phyloP scores from a whole-genome alignment of 2,329 filamentous ascomycete species.

The Talaromyces albobiverticillius region DNA sequence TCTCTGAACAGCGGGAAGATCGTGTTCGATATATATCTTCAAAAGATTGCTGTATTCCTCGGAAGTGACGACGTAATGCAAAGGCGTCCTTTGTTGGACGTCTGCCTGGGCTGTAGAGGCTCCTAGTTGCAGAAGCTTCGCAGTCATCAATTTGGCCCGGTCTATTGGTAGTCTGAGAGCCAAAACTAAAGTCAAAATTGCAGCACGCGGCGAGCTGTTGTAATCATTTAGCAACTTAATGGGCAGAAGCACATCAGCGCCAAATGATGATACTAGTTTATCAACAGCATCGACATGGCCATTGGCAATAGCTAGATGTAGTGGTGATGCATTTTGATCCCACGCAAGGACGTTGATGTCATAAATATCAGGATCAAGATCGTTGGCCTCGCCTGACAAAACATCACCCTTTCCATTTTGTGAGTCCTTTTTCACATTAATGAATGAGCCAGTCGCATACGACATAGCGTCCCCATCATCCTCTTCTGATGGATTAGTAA shows the following conservation, averaged over 20 bases:
- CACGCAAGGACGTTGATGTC: constrained; percentile 76
- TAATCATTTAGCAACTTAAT: constrained; percentile 53
- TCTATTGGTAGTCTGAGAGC: constrained; percentile 62
- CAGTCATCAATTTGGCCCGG: constrained; percentile 63
- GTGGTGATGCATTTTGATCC: constrained; percentile 70
- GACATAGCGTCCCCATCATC: constrained; percentile 45
- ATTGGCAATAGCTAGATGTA: constrained; percentile 75
- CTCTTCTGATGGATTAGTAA: constrained; percentile 32
- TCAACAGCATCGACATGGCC: constrained; percentile 69
- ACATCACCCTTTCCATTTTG: constrained; percentile 32
- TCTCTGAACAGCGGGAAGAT: constrained; percentile 59
- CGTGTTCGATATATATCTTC: constrained; percentile 48
- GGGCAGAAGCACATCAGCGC: constrained; percentile 72
- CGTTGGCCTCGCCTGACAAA: constrained; percentile 53
- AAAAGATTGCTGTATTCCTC: constrained; percentile 44
- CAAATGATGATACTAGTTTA: constrained; percentile 67
- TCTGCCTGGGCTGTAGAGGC: constrained; percentile 74
- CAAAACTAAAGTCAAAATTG: constrained; percentile 69
- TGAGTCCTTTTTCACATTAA: constrained; percentile 51
- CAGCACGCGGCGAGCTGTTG: constrained; percentile 47
- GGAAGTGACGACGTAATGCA: constrained; percentile 62
- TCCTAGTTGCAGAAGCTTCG: constrained; percentile 65
- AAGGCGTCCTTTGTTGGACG: constrained; percentile 58
- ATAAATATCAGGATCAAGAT: constrained; percentile 73
- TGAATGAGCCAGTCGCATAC: constrained; percentile 67